These are phyloP conservation scores for Colletotrichum tofieldiae DNA, from an alignment of 2,329 filamentous ascomycete genomes.

Conservation along the genomic window DNA sequence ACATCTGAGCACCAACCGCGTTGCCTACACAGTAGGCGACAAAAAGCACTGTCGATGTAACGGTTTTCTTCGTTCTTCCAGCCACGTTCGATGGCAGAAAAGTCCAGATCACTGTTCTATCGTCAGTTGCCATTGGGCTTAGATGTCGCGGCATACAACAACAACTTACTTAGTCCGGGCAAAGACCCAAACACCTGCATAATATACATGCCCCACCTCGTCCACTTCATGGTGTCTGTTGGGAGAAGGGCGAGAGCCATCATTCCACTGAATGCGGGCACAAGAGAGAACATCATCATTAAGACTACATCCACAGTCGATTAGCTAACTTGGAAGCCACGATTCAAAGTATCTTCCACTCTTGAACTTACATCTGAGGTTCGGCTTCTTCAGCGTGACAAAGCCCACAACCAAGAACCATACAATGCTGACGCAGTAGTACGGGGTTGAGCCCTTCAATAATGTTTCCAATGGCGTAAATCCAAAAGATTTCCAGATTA, in stretches of 20 bases:
- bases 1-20: constrained; percentile 45
- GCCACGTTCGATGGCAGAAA: constrained; percentile 57
- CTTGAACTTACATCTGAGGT: constrained; percentile 48
- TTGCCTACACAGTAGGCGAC: constrained; percentile 47
- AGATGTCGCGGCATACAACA: background rate
- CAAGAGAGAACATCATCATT: constrained; percentile 50
- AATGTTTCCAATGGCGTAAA: constrained; percentile 52
- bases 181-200: constrained; percentile 48
- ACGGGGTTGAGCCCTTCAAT: constrained; percentile 51
- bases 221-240: constrained; percentile 48
- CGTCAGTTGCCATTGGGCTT: constrained; percentile 1
- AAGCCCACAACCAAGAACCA: constrained; percentile 50
- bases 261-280: constrained; percentile 52
- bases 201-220: constrained; percentile 53
- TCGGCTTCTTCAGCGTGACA: constrained; percentile 48
- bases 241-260: constrained; percentile 51
- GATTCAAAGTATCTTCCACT: no score
- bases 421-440: constrained; percentile 48
- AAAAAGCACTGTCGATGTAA: constrained; percentile 46
- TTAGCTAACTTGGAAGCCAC: no score
- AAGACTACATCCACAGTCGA: constrained; percentile 36
- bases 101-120: constrained; percentile 50
- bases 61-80: constrained; percentile 54
- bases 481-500: constrained; percentile 53
- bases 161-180: constrained; percentile 47